Evolutionary conservation across 345 rosid genomes (phyloP), one percentile per base, ranked within the genome.

Genomic region (Citrus maxima): DNA sequence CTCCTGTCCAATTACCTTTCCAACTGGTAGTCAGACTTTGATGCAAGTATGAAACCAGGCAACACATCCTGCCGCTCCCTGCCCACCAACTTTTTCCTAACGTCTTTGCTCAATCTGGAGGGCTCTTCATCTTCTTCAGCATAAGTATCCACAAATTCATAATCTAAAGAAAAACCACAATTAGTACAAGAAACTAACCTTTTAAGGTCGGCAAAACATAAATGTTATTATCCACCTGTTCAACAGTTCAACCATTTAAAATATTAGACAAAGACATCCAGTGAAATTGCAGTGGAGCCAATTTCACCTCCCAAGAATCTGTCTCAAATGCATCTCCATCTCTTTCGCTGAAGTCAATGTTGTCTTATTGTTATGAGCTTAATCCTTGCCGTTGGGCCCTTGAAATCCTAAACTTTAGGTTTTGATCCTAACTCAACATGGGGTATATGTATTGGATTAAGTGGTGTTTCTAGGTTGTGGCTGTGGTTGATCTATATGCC

Each of bases 121-220:
- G 91, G 93, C 81, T 93, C 95, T 80, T 96, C 97, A 40, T 83
- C 95, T 80, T 94, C 97, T 86, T 92, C 83, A 67, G 92, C 87
- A 73, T 79, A 76, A 79, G 88, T 87, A 79, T 88, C 93, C 86
- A 87, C 91, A 61, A 92, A 88, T 80, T 92, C 89, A 76, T 90
- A 92, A 74, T 88, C 99, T 93, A 85, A 80, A 78, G 35, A 82
- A 80, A 18, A 85, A 40, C 32, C 22, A 65, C 19, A 80, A 24
- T 82, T 70, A 72, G 56, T 59, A 10, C 35, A 35, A 25, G 49
- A 79, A 70, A 58, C 18, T 14, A 22, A 66, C 51, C 8, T 58
- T 28, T 4, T 73, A 76, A 72, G 27, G 38, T 4, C 5, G 40
- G 10, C 58, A 46, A 46, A 61, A 67, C 2, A 3, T 25, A 68